Percentiles rank a stretch among this genome's conserved stretches.
phyloP scores from a whole-genome alignment of 2,329 filamentous ascomycete genomes.

The Botrytis fabae region DNA sequence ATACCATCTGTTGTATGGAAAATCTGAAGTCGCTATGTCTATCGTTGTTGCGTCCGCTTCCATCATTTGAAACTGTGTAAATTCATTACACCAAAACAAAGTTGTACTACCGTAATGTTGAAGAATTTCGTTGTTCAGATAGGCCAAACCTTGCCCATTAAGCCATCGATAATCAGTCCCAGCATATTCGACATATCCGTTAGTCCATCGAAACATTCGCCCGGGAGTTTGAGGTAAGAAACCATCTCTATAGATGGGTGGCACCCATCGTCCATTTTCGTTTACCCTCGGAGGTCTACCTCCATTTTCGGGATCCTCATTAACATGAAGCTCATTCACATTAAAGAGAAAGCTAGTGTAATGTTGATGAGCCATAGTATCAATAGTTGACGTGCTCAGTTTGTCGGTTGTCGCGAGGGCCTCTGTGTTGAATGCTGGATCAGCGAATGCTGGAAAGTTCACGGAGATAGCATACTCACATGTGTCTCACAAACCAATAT shows the following conservation, averaged over 20 bases:
- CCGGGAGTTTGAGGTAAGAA: slow-evolving; percentile 29
- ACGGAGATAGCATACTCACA: slow-evolving; percentile 9
- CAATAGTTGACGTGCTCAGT: background rate
- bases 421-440: background rate
- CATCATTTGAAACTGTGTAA: slow-evolving; percentile 29
- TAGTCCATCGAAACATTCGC: slow-evolving; percentile 33
- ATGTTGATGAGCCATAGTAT: slow-evolving; percentile 6
- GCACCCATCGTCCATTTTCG: slow-evolving; percentile 31
- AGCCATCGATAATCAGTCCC: slow-evolving; percentile 25
- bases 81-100: slow-evolving; percentile 32
- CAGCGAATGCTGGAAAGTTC: background rate
- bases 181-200: slow-evolving; percentile 27
- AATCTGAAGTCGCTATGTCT: slow-evolving; percentile 20
- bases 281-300: slow-evolving; percentile 26
- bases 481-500: background rate
- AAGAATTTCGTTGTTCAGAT: background rate
- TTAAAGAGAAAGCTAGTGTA: slow-evolving; percentile 42
- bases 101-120: slow-evolving; percentile 28
- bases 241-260: slow-evolving; percentile 28
- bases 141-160: background rate
- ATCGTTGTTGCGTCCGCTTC: slow-evolving; percentile 25
- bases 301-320: slow-evolving; percentile 33
- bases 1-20: slow-evolving; percentile 29
- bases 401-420: slow-evolving; percentile 15
- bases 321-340: slow-evolving; percentile 45